Percentiles rank a stretch among this genome's conserved stretches.
Evolutionary conservation across 1,284 basidiomycete species (phyloP).

Genomic region (Erythrobasidium hasegawianum): DNA sequence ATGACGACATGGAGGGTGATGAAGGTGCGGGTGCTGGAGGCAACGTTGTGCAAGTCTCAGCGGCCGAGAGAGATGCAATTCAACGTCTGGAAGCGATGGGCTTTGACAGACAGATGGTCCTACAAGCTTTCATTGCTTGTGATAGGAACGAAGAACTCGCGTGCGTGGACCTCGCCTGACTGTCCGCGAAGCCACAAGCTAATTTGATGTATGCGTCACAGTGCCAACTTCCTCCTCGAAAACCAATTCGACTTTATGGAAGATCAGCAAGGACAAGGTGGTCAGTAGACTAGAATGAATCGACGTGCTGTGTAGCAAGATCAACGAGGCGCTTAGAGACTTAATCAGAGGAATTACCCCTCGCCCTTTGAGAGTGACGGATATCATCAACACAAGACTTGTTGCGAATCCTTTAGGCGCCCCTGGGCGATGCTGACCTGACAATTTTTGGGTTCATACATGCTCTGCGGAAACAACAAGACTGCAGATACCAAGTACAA

Average conservation of each 20-base stretch:
- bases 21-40: constrained; percentile 36
- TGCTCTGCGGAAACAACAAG: no score
- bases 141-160: constrained; percentile 94
- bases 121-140: constrained; percentile 82
- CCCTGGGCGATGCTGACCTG: no score
- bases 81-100: constrained; percentile 80
- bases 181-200: constrained; percentile 54
- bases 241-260: constrained; percentile 20
- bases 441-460: no score
- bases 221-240: constrained; percentile 27
- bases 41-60: constrained; percentile 70
- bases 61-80: constrained; percentile 80
- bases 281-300: no score
- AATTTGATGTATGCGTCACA: background rate
- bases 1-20: constrained; percentile 41
- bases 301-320: no score
- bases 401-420: no score
- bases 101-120: constrained; percentile 65
- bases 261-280: background rate
- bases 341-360: no score
- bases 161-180: constrained; percentile 57
- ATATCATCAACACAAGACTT: no score
- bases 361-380: no score
- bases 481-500: no score
- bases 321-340: no score